Evolutionary conservation across 257 asterid genomes (phyloP).

Genomic region (Prunella vulgaris): DNA sequence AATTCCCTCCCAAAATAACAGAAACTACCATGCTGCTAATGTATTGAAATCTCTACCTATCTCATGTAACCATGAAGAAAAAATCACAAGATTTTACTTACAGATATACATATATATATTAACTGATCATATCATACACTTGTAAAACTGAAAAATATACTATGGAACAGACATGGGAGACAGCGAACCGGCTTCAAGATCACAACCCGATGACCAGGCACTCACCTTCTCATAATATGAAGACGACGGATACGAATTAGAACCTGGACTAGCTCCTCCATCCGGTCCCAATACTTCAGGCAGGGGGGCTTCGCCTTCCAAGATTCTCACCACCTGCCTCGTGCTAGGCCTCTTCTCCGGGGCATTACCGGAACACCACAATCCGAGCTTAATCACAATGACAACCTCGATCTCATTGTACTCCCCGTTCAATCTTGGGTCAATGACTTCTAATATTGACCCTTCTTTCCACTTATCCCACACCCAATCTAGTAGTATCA

Average conservation of each 20-base stretch:
- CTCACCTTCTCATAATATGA: constrained; percentile 44
- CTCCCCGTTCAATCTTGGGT: constrained; percentile 41
- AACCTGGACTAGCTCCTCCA: constrained; percentile 22
- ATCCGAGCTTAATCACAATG: constrained; percentile 56
- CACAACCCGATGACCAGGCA: constrained; percentile 33
- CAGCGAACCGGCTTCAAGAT: constrained; percentile 38
- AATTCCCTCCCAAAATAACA: not conserved
- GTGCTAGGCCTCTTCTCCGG: constrained; percentile 52
- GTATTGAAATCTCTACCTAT: not conserved
- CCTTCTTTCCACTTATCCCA: constrained; percentile 67
- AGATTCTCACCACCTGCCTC: constrained; percentile 56
- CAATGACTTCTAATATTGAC: constrained; percentile 42
- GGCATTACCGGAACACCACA: constrained; percentile 54
- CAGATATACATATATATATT: not conserved
- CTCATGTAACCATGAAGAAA: not conserved
- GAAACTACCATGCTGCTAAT: not conserved
- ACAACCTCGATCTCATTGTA: constrained; percentile 45
- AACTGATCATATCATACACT: not conserved
- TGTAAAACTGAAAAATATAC: not conserved
- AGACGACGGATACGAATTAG: constrained; percentile 44
- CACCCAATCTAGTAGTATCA: constrained; percentile 72
- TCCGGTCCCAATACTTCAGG: constrained; percentile 38
- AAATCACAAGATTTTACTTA: not conserved
- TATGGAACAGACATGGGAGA: constrained; percentile 27
- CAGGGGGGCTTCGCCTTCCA: constrained; percentile 48